Conservation (phyloP, 129 eudicot species). For the Erigeron canadensis region DNA sequence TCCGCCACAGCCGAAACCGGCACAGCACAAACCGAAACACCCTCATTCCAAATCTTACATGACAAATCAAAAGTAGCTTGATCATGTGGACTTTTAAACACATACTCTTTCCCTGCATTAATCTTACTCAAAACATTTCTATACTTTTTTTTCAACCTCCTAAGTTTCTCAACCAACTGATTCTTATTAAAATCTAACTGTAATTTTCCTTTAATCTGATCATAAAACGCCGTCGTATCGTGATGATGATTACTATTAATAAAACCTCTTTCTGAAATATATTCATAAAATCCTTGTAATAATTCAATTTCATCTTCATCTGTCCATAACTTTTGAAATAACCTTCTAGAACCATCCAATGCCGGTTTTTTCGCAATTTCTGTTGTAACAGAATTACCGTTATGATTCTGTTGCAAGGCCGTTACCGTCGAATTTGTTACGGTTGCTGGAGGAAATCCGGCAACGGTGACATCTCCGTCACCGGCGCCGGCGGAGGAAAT, state of each 20-base stretch:
- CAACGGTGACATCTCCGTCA: constrained; percentile 35
- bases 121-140: constrained; percentile 65
- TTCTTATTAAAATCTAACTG: constrained; percentile 88
- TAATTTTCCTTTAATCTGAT: constrained; percentile 72
- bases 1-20: constrained; percentile 13
- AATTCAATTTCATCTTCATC: constrained; percentile 97
- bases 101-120: constrained; percentile 66
- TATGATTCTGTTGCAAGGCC: not conserved
- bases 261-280: constrained; percentile 45
- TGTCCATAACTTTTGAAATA: constrained; percentile 88
- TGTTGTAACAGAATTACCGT: no score
- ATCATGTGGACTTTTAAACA: constrained; percentile 83
- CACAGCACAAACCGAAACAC: constrained; percentile 1
- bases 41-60: constrained; percentile 54
- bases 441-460: constrained; percentile 32
- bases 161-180: constrained; percentile 88
- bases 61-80: constrained; percentile 80
- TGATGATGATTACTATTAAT: constrained; percentile 57
- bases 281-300: constrained; percentile 74
- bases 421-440: not conserved
- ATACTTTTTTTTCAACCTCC: constrained; percentile 92
- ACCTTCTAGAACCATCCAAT: constrained; percentile 62
- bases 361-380: constrained; percentile 39
- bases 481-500: constrained; percentile 42
- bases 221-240: constrained; percentile 92